Conservation (phyloP, 2,329 filamentous ascomycete genomes). For the Talaromyces marneffei region DNA sequence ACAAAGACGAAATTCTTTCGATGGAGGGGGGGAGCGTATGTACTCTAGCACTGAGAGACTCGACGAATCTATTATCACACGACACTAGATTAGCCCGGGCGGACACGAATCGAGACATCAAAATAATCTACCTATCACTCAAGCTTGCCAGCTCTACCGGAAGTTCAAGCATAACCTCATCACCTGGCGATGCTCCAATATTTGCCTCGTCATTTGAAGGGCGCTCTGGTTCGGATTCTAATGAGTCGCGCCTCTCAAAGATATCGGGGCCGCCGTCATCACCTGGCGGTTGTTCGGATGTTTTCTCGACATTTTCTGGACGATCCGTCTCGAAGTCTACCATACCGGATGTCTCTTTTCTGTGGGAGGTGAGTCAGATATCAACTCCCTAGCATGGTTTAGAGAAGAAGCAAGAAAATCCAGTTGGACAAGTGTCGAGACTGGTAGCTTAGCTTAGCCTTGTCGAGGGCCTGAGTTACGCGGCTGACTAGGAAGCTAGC, state of each 20-base stretch:
- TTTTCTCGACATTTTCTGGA: not conserved
- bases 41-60: constrained; percentile 80
- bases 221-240: constrained; percentile 24
- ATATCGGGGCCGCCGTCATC: constrained; percentile 29
- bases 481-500: not conserved
- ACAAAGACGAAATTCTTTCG: constrained; percentile 74
- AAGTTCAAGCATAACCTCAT: constrained; percentile 76
- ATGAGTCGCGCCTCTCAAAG: constrained; percentile 40
- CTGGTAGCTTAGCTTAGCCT: not conserved
- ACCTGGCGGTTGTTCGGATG: not conserved
- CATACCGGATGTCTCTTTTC: constrained; percentile 4
- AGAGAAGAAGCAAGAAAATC: not conserved
- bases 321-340: not conserved
- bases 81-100: not conserved
- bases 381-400: not conserved
- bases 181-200: constrained; percentile 27
- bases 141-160: constrained; percentile 90
- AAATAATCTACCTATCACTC: constrained; percentile 64
- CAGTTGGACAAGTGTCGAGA: not conserved
- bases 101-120: not conserved
- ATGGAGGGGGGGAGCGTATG: constrained; percentile 77
- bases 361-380: not conserved
- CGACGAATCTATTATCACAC: constrained; percentile 64
- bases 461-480: not conserved
- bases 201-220: constrained; percentile 27